Evolutionary conservation across 805 yeast species (phyloP).

Genomic region (Pichia insulana): DNA sequence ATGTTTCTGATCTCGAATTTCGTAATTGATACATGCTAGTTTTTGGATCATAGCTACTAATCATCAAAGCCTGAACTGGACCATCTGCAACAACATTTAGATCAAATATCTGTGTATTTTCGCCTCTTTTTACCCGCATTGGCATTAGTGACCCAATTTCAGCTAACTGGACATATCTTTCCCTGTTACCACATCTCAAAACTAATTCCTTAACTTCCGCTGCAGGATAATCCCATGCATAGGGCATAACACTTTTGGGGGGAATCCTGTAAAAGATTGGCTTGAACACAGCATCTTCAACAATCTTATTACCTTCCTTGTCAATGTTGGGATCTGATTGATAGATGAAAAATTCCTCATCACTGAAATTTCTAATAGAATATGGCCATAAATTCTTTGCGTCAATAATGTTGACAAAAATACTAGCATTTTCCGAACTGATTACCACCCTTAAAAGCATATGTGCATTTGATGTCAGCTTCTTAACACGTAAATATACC

Average conservation of each 20-base stretch:
- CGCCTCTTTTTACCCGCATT: conserved; percentile 42
- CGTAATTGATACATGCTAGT: conserved; percentile 62
- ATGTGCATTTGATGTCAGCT: conserved; percentile 53
- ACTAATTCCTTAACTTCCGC: conserved; percentile 76
- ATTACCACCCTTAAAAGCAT: conserved; percentile 64
- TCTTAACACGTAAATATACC: conserved; percentile 59
- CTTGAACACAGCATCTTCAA: conserved; percentile 49
- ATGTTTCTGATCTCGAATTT: conserved; percentile 24
- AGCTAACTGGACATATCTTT: conserved; percentile 74
- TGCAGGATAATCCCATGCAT: conserved; percentile 96
- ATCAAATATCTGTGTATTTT: conserved; percentile 50
- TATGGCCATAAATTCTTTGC: conserved; percentile 86
- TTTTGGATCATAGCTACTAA: conserved; percentile 73
- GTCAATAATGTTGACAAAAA: conserved; percentile 65
- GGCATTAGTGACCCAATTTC: conserved; percentile 91
- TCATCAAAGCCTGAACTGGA: conserved; percentile 79
- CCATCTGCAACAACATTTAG: conserved; percentile 95
- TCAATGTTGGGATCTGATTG: conserved; percentile 71
- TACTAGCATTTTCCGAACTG: conserved; percentile 68
- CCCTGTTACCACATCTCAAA: conserved; percentile 61
- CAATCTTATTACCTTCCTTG: conserved; percentile 51
- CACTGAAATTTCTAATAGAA: conserved; percentile 83
- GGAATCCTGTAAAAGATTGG: conserved; percentile 81
- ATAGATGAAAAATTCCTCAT: conserved; percentile 74
- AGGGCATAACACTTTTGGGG: conserved; percentile 90